Evolutionary conservation across 257 asterid species (phyloP).

Genomic region (Schizonepeta tenuifolia): DNA sequence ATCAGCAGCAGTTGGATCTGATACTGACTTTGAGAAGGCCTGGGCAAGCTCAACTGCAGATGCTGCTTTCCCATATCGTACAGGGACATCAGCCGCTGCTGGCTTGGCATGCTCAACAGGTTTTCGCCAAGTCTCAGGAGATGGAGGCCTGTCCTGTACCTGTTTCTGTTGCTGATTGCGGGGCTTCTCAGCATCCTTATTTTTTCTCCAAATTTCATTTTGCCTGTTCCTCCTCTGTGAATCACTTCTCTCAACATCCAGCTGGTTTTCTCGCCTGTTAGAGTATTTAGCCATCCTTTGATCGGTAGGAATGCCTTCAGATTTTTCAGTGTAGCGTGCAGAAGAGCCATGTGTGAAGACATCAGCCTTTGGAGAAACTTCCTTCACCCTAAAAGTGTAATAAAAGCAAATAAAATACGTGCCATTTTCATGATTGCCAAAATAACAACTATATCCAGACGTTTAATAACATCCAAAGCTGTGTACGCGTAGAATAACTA

Average conservation of each 20-base stretch:
- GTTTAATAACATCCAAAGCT: not conserved
- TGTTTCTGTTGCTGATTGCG: conserved; percentile 54
- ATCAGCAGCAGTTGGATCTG: conserved; percentile 56
- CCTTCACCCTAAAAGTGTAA: conserved; percentile 55
- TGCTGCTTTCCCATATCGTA: conserved; percentile 73
- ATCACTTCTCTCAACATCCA: conserved; percentile 61
- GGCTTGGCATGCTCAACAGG: conserved; percentile 59
- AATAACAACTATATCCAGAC: conserved; percentile 1
- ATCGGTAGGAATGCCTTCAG: conserved; percentile 47
- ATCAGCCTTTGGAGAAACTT: conserved; percentile 54
- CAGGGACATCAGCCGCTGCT: conserved; percentile 42
- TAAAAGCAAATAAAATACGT: not conserved
- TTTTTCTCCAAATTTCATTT: conserved; percentile 64
- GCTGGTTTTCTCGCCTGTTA: conserved; percentile 68
- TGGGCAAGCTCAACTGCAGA: conserved; percentile 96
- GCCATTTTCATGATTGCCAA: not conserved
- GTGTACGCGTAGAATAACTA: conserved; percentile 8
- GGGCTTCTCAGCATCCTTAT: conserved; percentile 53
- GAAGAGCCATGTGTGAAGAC: conserved; percentile 40
- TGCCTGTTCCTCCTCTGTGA: conserved; percentile 64
- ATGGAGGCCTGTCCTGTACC: conserved; percentile 69
- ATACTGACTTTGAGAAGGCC: conserved; percentile 77
- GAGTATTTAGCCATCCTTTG: conserved; percentile 47
- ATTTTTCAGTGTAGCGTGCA: conserved; percentile 47
- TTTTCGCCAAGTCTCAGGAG: conserved; percentile 96